Percentiles rank a stretch among this genome's conserved stretches.
These are phyloP conservation scores for Clathrospora elynae DNA, from an alignment of 2,329 filamentous ascomycete genomes.

Conservation along the genomic window DNA sequence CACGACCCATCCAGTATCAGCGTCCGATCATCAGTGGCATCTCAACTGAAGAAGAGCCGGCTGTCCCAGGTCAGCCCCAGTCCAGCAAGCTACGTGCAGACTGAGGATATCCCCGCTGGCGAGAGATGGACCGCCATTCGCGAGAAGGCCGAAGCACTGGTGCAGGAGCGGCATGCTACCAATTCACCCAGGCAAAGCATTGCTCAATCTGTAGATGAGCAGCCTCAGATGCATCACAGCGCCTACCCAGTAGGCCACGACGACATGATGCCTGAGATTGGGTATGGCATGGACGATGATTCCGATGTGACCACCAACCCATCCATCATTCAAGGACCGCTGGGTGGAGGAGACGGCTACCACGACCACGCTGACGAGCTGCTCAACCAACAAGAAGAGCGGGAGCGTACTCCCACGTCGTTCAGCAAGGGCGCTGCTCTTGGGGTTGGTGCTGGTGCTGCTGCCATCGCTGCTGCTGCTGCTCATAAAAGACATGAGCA, in stretches of 20 bases:
- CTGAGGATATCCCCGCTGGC: conserved; percentile 35
- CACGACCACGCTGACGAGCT: conserved; percentile 50
- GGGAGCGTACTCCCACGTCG: conserved; percentile 39
- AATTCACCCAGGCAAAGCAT: conserved; percentile 62
- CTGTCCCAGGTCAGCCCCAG: conserved; percentile 35
- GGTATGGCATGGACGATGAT: conserved; percentile 63
- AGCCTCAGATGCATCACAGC: conserved; percentile 68
- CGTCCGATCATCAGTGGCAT: conserved; percentile 43
- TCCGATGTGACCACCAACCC: conserved; percentile 82
- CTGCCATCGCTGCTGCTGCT: conserved; percentile 60
- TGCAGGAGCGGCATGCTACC: conserved; percentile 36
- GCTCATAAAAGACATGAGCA: conserved; percentile 49
- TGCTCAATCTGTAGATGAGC: conserved; percentile 53
- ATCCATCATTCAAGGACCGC: conserved; percentile 77
- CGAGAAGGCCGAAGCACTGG: conserved; percentile 49
- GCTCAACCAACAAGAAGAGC: conserved; percentile 42
- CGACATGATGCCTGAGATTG: conserved; percentile 78
- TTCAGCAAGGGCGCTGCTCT: conserved; percentile 43
- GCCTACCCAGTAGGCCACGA: conserved; percentile 67
- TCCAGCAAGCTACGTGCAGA: conserved; percentile 22
- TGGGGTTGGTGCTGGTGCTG: conserved; percentile 57
- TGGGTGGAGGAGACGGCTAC: conserved; percentile 59
- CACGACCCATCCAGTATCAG: conserved; percentile 81
- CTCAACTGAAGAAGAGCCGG: conserved; percentile 29
- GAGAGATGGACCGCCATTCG: conserved; percentile 49